phyloP scores from a whole-genome alignment of 208 protist species.

The Spongospora subterranea region DNA sequence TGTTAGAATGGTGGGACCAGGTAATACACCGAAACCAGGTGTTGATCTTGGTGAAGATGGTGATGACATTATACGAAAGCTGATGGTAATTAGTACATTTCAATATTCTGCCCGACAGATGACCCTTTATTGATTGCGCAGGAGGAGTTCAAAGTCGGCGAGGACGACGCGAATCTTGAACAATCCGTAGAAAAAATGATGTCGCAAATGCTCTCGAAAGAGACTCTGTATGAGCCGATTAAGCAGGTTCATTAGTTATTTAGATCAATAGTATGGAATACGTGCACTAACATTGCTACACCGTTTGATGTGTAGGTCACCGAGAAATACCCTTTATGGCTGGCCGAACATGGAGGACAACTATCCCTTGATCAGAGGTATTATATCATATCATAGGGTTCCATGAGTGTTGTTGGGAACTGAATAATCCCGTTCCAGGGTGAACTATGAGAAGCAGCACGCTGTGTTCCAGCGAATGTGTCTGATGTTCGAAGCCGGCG shows the following conservation, averaged over 20 bases:
- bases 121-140: not conserved
- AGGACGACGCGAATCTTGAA: not conserved
- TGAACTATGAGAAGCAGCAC: not conserved
- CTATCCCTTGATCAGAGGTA: not conserved
- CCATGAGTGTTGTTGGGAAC: not conserved
- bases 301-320: not conserved
- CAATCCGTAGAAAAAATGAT: not conserved
- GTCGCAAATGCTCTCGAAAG: not conserved
- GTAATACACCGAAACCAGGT: not conserved
- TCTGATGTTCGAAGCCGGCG: not conserved
- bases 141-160: not conserved
- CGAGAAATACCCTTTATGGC: not conserved
- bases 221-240: not conserved
- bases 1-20: not conserved
- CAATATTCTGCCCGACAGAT: not conserved
- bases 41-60: not conserved
- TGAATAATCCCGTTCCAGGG: no score
- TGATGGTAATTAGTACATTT: not conserved
- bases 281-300: not conserved
- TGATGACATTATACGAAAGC: not conserved
- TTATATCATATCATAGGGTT: not conserved
- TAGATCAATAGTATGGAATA: no score
- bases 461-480: not conserved
- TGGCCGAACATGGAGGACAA: not conserved
- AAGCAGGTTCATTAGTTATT: not conserved